These are phyloP conservation scores for Xylaria sp. DNA, from an alignment of 2,329 filamentous ascomycete species.

Conservation along the genomic window DNA sequence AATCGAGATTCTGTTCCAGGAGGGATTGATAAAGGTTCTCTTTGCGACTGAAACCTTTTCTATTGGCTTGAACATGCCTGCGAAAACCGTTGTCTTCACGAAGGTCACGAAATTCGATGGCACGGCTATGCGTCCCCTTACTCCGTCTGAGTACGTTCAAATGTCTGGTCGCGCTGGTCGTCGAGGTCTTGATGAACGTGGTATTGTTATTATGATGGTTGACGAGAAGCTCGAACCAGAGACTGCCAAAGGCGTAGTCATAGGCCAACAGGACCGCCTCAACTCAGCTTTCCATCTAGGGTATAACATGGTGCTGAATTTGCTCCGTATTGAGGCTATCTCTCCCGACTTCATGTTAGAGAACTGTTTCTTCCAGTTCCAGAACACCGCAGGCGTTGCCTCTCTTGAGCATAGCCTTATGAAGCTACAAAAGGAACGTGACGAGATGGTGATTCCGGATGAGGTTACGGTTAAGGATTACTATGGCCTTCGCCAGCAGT, in stretches of 20 bases:
- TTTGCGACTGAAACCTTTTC: constrained; percentile 99
- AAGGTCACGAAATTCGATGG: constrained; percentile 96
- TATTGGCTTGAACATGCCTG: constrained; percentile 98
- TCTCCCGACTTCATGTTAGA: constrained; percentile 99
- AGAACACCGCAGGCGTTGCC: constrained; percentile 88
- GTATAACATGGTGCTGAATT: constrained; percentile 98
- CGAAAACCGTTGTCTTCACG: constrained; percentile 99
- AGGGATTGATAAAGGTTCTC: constrained; percentile 95
- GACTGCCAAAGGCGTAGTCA: constrained; percentile 92
- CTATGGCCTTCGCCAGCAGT: constrained; percentile 84
- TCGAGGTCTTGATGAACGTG: constrained; percentile 94
- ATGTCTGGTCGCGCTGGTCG: constrained; percentile 98
- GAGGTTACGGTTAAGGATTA: constrained; percentile 92
- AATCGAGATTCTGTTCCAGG: constrained; percentile 98
- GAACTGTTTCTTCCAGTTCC: constrained; percentile 97
- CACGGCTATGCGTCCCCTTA: constrained; percentile 77
- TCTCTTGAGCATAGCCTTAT: constrained; percentile 82
- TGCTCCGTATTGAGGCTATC: constrained; percentile 97
- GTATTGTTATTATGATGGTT: constrained; percentile 99
- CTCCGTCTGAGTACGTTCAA: constrained; percentile 95
- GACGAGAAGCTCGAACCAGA: constrained; percentile 94
- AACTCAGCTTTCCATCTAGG: constrained; percentile 98
- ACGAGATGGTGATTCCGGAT: constrained; percentile 78
- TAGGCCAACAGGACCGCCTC: constrained; percentile 93
- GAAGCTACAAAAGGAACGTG: constrained; percentile 75